Base-by-base conservation (phyloP, 2,329 filamentous ascomycete genomes). In the Trichoderma citrinoviride region DNA sequence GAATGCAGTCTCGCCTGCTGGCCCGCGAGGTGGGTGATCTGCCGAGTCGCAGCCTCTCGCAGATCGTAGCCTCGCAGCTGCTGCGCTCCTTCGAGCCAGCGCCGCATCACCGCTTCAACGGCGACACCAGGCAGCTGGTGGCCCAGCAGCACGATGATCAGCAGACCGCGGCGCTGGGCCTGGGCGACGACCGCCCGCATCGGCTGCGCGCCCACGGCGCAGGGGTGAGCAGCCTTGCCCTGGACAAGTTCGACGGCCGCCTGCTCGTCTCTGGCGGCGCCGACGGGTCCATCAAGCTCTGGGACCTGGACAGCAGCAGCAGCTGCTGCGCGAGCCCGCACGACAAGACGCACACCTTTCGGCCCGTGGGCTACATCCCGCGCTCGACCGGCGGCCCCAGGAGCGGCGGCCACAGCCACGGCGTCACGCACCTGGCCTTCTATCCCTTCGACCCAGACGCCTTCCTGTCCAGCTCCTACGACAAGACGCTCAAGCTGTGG, bases 181-280 rank as follows among this genome's bases (percentile, higher is more conserved):
- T 14, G 33, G 10, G 14, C 33, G 68, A 75, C 1, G 74, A 76
- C 54, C 69, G 73, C n/a, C 70, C 71, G 17, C 75, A 75, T 47
- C 73, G 77, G 19, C 73, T 82, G 66, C 83, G 83, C 81, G 91
- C 92, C 1, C 93, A 97, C 76, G 84, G 86, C 61, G 85, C 91
- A 4, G 93, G 93, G 15, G 90, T 93, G 43, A 95, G 90, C 72
- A 87, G 89, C 44, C 79, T 97, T 46, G 87, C 90, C 0, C 83
- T 97, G 44, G 93, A 97, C 72, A 86, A 87, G 56, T 92, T 95
- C 72, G 91, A 95, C 68, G 92, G 91, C 3, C 73, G 75, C 71
- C 90, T 91, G 69, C 83, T 97, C 67, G 77, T 97, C 2, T 96
- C 93, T 0, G 94, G 92, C 4, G 93, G 93, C 33, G 89, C 91